phyloP scores from a whole-genome alignment of 139 green algal genomes.

The Penium margaritaceum region DNA sequence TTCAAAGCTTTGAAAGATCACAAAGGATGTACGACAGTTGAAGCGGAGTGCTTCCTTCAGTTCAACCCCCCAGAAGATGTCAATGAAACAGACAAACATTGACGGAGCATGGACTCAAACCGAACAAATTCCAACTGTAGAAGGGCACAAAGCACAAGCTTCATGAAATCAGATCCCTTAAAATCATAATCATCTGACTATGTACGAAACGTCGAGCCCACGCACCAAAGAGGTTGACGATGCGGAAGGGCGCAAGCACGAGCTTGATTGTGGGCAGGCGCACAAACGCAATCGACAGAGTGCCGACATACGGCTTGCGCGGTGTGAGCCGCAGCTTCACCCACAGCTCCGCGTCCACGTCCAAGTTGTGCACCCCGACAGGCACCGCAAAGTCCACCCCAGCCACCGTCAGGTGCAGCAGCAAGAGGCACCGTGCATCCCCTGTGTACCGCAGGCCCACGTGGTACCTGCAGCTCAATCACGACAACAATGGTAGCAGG shows the following conservation, averaged over 20 bases:
- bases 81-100: too few species aligned
- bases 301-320: conserved; percentile 83
- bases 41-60: too few species aligned
- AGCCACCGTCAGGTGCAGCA: conserved; percentile 15
- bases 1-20: too few species aligned
- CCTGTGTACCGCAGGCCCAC: conserved; percentile 43
- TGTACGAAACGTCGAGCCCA: conserved; percentile 7
- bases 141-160: too few species aligned
- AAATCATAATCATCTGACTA: too few species aligned
- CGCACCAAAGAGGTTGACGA: conserved; percentile 47
- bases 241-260: conserved; percentile 48
- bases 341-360: conserved; percentile 87
- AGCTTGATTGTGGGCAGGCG: conserved; percentile 73
- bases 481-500: neutral
- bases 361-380: conserved; percentile 82
- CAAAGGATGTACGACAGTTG: too few species aligned
- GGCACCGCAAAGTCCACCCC: conserved; percentile 51
- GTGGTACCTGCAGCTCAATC: conserved; percentile 23
- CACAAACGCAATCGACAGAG: conserved; percentile 81
- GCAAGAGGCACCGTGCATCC: conserved; percentile 27
- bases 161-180: too few species aligned
- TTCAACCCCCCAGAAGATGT: too few species aligned
- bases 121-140: too few species aligned
- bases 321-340: conserved; percentile 86
- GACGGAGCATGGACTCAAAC: too few species aligned